phyloP scores from a whole-genome alignment of 2,329 filamentous ascomycete genomes.

The Fusarium decemcellulare region DNA sequence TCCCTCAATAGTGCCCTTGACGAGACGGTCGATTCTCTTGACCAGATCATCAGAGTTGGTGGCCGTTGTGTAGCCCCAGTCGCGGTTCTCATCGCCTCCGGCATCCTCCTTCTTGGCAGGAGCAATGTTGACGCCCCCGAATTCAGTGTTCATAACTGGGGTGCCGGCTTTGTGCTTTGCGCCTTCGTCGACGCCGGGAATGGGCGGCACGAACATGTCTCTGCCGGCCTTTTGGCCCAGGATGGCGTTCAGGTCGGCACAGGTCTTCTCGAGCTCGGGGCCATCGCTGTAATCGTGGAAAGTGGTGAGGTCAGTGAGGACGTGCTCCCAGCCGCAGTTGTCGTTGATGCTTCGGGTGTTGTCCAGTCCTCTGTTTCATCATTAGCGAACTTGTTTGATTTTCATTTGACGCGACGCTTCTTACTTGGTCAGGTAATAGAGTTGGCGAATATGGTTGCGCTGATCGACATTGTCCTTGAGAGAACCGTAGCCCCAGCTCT shows the following conservation, averaged over 20 bases:
- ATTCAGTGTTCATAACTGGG: conserved; percentile 77
- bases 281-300: conserved; percentile 79
- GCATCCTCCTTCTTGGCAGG: conserved; percentile 54
- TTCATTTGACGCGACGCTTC: conserved; percentile 37
- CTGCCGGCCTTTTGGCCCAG: conserved; percentile 66
- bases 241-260: conserved; percentile 66
- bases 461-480: conserved; percentile 70
- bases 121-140: conserved; percentile 78
- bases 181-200: conserved; percentile 60
- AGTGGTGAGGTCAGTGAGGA: conserved; percentile 74
- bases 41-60: conserved; percentile 72
- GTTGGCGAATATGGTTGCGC: conserved; percentile 73
- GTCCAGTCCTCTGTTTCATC: conserved; percentile 63
- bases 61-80: conserved; percentile 80
- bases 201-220: conserved; percentile 67
- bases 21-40: conserved; percentile 69
- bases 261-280: conserved; percentile 67
- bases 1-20: conserved; percentile 69
- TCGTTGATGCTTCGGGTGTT: conserved; percentile 76
- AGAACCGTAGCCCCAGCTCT: conserved; percentile 74
- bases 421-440: conserved; percentile 76
- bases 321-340: conserved; percentile 81
- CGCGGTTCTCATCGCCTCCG: conserved; percentile 58
- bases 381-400: conserved; percentile 25
- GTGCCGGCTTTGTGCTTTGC: conserved; percentile 66